Conservation (phyloP, 495 filamentous ascomycete species). For the Xylaria cubensis region DNA sequence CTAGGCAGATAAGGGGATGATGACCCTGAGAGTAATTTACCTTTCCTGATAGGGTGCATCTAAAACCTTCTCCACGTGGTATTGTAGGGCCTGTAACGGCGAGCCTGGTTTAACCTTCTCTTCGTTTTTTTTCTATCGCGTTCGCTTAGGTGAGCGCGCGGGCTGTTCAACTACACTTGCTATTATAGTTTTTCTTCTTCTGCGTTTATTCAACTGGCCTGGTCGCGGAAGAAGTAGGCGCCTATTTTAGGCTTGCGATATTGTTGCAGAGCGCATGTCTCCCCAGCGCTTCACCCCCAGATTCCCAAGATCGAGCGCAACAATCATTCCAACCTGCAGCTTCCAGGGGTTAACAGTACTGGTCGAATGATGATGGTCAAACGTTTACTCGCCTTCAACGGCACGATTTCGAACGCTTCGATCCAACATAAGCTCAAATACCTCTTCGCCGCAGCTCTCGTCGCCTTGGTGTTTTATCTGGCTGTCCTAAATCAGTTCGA, state of each 20-base stretch:
- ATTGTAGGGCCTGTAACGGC: neutral
- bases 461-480: slow-evolving; percentile 15
- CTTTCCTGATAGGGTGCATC: neutral
- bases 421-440: slow-evolving; percentile 22
- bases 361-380: slow-evolving; percentile 8
- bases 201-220: neutral
- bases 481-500: slow-evolving; percentile 1
- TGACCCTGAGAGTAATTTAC: neutral
- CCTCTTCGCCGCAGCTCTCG: slow-evolving; percentile 10
- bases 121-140: neutral
- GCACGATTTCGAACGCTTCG: slow-evolving; percentile 4
- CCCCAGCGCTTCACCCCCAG: neutral
- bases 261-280: neutral
- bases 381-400: neutral
- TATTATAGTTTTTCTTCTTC: neutral
- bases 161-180: neutral
- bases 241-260: neutral
- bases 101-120: neutral
- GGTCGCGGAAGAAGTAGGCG: neutral
- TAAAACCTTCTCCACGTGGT: neutral
- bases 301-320: neutral
- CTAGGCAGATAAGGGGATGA: neutral
- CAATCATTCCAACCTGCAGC: neutral
- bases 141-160: neutral
- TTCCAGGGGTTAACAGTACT: neutral